Base-by-base conservation (phyloP, 495 filamentous ascomycete genomes). In the Podospora appendiculata region DNA sequence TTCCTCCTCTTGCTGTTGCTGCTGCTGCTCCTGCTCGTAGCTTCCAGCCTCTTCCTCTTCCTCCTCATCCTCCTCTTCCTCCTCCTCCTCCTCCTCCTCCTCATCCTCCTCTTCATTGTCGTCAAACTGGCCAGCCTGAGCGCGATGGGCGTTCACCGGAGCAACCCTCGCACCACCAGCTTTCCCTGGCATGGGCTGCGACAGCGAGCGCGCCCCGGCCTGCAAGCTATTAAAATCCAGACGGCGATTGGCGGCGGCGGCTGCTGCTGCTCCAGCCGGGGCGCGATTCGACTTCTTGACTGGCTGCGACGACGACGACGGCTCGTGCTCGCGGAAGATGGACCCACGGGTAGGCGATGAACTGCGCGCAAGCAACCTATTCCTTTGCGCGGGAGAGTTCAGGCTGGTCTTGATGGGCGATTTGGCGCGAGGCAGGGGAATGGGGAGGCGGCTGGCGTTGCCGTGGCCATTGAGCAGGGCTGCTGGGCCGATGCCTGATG, bases 321-420 rank as follows among this genome's bases (percentile, higher is more conserved):
- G 51, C 35, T 69, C 61, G 43, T 41, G 60, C 35, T 56, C 19
- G 17, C 56, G 33, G 41, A 65, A 51, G 45, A 67, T 51, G 7
- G 62, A 58, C 25, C 67, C 67, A 13, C 62, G 64, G 41, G 53
- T 57, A 19, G 68, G 72, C 46, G 69, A 77, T n/a, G 64, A 75
- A 58, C 50, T 72, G 63, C 55, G 76, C 55, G 34, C 76, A 62
- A 66, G 56, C 53, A 61, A 64, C 54, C 65, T 68, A 52, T 72
- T 74, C 36, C 79, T 70, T 47, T 78, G 69, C 4, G 79, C 77
- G 14, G 81, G 79, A 1, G 80, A 79, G 35, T 74, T 75, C n/a
- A 83, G 64, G 13, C 69, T 58, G 6, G 79, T 77, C 64, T 80
- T 84, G 19, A 75, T 70, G 3, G 81, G 81, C 3, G 77, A 81